phyloP scores from a whole-genome alignment of 345 rosid genomes.

The Citrus trifoliata region DNA sequence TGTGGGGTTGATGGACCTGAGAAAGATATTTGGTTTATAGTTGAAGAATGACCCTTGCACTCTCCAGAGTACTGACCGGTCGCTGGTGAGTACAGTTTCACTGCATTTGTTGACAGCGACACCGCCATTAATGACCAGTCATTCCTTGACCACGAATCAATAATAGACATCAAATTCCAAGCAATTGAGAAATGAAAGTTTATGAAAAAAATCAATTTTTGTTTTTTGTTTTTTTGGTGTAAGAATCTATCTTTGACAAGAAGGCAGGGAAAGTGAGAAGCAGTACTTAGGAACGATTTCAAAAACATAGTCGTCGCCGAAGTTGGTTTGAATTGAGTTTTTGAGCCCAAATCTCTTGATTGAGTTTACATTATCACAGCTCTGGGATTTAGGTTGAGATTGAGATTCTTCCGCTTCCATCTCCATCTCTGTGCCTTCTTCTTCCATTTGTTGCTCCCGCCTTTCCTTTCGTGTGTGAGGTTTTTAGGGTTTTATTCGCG shows the following conservation, averaged over 20 bases:
- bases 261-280: background rate
- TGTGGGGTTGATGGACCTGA: conserved; percentile 58
- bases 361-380: conserved; percentile 9
- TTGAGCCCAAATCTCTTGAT: conserved; percentile 58
- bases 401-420: conserved; percentile 27
- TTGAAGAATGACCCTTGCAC: conserved; percentile 66
- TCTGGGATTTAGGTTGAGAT: background rate
- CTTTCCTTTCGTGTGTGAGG: background rate
- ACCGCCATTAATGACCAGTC: conserved; percentile 93
- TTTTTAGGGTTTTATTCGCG: conserved; percentile 26
- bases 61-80: conserved; percentile 88
- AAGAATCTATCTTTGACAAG: too few species aligned
- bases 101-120: conserved; percentile 73
- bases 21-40: conserved; percentile 69
- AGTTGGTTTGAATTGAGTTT: conserved; percentile 78
- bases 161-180: background rate
- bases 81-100: conserved; percentile 79
- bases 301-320: conserved; percentile 85
- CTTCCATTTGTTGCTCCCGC: conserved; percentile 15
- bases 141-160: conserved; percentile 35
- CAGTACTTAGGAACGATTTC: conserved; percentile 71
- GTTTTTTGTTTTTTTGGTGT: too few species aligned
- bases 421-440: conserved; percentile 54
- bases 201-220: background rate
- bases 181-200: background rate